Base-by-base conservation (phyloP, 805 yeast genomes). In the Hanseniaspora vineae region DNA sequence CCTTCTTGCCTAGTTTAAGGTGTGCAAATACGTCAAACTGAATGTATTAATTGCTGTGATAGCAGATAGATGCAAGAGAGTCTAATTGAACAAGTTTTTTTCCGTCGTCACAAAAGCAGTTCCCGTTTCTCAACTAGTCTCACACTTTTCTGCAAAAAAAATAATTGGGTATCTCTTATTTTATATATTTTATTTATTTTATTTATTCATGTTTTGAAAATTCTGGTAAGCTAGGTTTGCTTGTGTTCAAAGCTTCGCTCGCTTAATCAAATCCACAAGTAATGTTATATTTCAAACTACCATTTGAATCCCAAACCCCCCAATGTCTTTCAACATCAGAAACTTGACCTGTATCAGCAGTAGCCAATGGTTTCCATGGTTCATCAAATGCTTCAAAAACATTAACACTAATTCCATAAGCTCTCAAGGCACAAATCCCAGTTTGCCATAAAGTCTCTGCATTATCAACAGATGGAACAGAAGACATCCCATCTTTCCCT, bases 371-470 rank as follows among this genome's bases (percentile, higher is more conserved):
- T 75, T 90, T 90, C 96, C 97, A 90, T 52, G 83, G 75, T 75
- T 90, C 97, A 66, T 90, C 97, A 58, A 82, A 83, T 43, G 96
- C 96, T 76, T 90, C 97, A 62, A 90, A 90, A 39, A 79, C 90
- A 61, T 86, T 78, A 46, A 89, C 90, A 66, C 90, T 86, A 61
- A 90, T 71, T 66, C 97, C 97, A 95, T 96, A 87, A 50, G 81
- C 95, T 74, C 96, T 84, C 64, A 89, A 79, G 53, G 88, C 95
- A 71, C 97, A 89, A 58, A 90, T 71, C 55, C 86, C 95, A 59
- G 86, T 78, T 66, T 81, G 76, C 95, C 92, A 90, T 78, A 75
- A 90, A 56, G 67, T 65, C 58, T 73, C 70, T 50, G 97, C 97
- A 60, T 87, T 87, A 39, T 61, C 71, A 49, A 77, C 74, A 58